Base-by-base conservation (phyloP, 106 monocot species). In the Phalaenopsis equestris region DNA sequence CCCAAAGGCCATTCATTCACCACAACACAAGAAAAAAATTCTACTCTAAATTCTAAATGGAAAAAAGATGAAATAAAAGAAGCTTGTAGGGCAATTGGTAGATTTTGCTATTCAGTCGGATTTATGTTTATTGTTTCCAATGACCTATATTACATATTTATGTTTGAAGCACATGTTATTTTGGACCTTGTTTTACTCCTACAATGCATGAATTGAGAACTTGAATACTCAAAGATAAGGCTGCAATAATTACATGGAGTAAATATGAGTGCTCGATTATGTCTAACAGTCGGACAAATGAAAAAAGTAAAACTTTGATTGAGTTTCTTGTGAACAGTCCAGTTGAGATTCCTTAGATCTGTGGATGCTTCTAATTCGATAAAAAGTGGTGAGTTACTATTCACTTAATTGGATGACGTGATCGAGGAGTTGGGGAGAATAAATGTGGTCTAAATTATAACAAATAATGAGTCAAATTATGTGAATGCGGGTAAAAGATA, bases 391-490 rank as follows among this genome's bases (percentile, higher is more conserved):
- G 64, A 64, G 21, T 64, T 64, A 58, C 19, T 58, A 23, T 64
- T 64, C 9, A 64, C 8, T 64, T 64, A 64, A 6, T 64, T 21
- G 23, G 8, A 64, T 21, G 9, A 23, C 1, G 21, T n/a, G n/a
- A 8, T 64, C 9, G 77, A 82, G 11, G 77, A 82, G 12, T 1
- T 77, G 9, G 77, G 58, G n/a, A 43, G 19, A 19, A 6, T 61
- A 67, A 4, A 77, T 64, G 67, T 82, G 21, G 76, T 76, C 0
- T 76, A 82, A 11, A 46, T 77, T 21, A 64, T 77, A 14, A 30
- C 47, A 45, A 37, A 82, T 2, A 67, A 77, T 70, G 65, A 45
- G 4, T 41, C 77, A 14, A 82, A 82, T 49, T 78, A 19, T n/a
- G 48, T 77, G 46, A 30, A 38, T 37, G 77, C 45, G 1, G 41